Base-by-base conservation (phyloP, 2,329 filamentous ascomycete genomes). In the Colletotrichum salicis region DNA sequence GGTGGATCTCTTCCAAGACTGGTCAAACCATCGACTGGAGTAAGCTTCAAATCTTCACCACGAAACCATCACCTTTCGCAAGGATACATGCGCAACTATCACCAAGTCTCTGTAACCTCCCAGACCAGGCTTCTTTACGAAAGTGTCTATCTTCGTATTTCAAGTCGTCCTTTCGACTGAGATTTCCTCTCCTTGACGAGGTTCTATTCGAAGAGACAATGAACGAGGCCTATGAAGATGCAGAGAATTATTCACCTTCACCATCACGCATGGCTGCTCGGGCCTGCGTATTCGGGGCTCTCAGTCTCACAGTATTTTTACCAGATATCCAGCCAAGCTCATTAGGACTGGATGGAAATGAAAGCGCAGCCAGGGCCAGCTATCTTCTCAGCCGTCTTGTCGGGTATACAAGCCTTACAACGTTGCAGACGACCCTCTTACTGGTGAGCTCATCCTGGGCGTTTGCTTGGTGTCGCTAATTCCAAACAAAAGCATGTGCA, bases 1-100 rank as follows among this genome's bases (percentile, higher is more conserved):
- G 22, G 19, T 70, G 61, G 62, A 66, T 70, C 4, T 58, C 67
- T 7, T 52, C 54, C 8, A 58, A 51, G 41, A 70, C 67, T 5
- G 67, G 62, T 3, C 67, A 66, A 33, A 5, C n/a, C n/a, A 24
- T 66, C 19, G 67, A 66, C 45, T 66, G 63, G 61, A 27, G n/a
- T 11, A 65, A 65, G 19, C 61, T 69, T 24, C 29, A 29, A 1
- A 31, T 69, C 7, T 65, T 65, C 52, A 65, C 24, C 13, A 5
- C 35, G 13, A 13, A 41, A 12, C 41, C 22, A 3, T 56, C 37
- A 6, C 31, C 61, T 1, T 22, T 52, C 3, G 11, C 24, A 3
- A 11, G 8, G 11, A 13, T 4, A 12, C 12, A 24, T 4, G 12
- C 19, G 11, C 45, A 11, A 7, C 7, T 22, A 19, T 37, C 45